Evolutionary conservation across 2,329 filamentous ascomycete species (phyloP), one percentile per base, ranked within the genome.

Genomic region (Monilinia aucupariae): DNA sequence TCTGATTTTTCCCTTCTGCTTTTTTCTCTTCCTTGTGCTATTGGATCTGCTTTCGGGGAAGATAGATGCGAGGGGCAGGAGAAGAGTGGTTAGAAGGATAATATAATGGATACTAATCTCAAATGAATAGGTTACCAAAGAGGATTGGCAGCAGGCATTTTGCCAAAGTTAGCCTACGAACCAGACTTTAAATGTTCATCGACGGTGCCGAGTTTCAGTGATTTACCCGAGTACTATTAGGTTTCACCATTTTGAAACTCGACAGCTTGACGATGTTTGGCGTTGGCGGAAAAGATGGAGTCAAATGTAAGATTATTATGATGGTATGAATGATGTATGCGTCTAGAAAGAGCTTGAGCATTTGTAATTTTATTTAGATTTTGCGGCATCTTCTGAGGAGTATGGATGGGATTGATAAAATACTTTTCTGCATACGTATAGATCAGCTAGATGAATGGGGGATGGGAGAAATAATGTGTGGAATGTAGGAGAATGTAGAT

Each of bases 151-250:
- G 62, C 62, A 7, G 91, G 91, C 0, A 91, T 93, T 54, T 75
- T 99, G 77, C 94, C 94, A 2, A 74, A 78, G 47, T 88, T 90
- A 78, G 88, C 90, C 0, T 91, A 88, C 73, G 77, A 85, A 27
- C 81, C 86, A 41, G 78, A 80, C n/a, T 93, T 91, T 70, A 85
- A 85, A 70, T 93, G 90, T 75, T 81, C 69, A 72, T 47, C 76
- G 51, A 59, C 62, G n/a, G 79, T 86, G 20, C 85, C 84, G 2
- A 77, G 78, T 65, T 87, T 85, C 72, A 73, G 73, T 2, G 77
- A 74, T 1, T 71, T 87, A 53, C 74, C 78, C 0, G 84, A 87
- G 75, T 79, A 76, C 25, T 84, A 80, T 66, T 81, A 34, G 41
- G 20, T 17, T 13, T 34, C 34, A 3, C 9, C 4, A 3, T 4